Conservation (phyloP, 371 early-diverging fungal genomes). For the Mucor indicus region DNA sequence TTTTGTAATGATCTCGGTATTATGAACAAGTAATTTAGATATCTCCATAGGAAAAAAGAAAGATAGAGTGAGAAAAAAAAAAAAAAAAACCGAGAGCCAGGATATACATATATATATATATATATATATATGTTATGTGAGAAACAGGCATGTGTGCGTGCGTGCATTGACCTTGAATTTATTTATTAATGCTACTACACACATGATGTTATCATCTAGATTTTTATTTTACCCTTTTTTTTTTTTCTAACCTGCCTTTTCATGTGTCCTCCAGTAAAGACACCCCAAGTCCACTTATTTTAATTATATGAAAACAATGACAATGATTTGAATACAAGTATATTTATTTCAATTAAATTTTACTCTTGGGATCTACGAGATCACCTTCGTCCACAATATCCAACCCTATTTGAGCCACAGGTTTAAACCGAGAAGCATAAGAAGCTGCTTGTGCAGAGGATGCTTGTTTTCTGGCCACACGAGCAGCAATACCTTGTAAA, state of each 20-base stretch:
- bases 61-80: not conserved
- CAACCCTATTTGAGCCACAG: slow-evolving; percentile 25
- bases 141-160: no score
- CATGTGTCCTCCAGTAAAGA: no score
- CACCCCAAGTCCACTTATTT: no score
- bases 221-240: no score
- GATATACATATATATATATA: slow-evolving; percentile 3
- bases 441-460: slow-evolving; percentile 70
- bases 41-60: slow-evolving; percentile 13
- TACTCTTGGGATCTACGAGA: slow-evolving; percentile 18
- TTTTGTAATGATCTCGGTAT: slow-evolving; percentile 3
- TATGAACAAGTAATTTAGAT: slow-evolving; percentile 9
- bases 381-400: slow-evolving; percentile 38
- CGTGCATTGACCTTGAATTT: no score
- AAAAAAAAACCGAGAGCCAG: slow-evolving; percentile 3
- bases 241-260: no score
- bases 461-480: slow-evolving; percentile 83
- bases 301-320: no score
- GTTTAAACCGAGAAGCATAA: slow-evolving; percentile 44
- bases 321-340: no score
- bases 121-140: no score
- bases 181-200: no score
- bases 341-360: slow-evolving; percentile 12
- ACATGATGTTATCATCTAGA: no score
- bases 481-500: slow-evolving; percentile 86